Evolutionary conservation across 768 basidiomycete genomes (phyloP), one percentile per base, ranked within the genome.

Genomic region (Pleurotus salmoneostramineus): DNA sequence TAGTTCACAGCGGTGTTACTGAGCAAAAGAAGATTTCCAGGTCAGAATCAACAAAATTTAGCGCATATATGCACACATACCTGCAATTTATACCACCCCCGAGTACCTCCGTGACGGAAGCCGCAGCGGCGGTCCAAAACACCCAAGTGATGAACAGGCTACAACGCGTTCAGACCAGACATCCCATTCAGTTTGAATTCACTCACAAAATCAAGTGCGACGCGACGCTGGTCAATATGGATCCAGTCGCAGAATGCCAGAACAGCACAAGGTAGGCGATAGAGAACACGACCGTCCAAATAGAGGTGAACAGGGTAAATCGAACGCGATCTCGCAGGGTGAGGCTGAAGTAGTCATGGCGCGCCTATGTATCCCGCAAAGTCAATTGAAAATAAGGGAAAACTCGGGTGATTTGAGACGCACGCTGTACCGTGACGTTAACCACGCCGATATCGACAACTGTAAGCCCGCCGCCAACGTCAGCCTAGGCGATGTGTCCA

Each of bases 61-160:
- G n/a, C 34, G 47, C 37, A 40, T 33, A 60, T n/a, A 44, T n/a
- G 51, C 5, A 15, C 33, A 56, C 58, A 21, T 65, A 84, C 85
- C 61, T 65, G 83, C 90, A 93, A 65, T 89, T 84, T 57, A 89
- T 66, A 7, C 86, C 83, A 11, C 91, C 91, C 10, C 85, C 84
- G 33, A 91, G 74, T 27, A 79, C 69, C 15, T 80, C 71, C 1
- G 91, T 91, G 47, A 92, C 78, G 2, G 87, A 78, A 1, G 88
- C 85, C 1, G 89, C 88, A 2, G 79, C 89, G 0, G 89, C 83
- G 2, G 83, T 76, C 91, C 91, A 93, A 59, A 91, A 76, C 37
- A 92, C 76, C 88, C 89, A 92, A 1, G 89, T 89, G 15, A 92
- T 11, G 50, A 76, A 58, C 50, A 91, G 69, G 71, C 89, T 91